Evolutionary conservation across 1,284 basidiomycete genomes (phyloP).

Genomic region (Leccinum subrobustum): DNA sequence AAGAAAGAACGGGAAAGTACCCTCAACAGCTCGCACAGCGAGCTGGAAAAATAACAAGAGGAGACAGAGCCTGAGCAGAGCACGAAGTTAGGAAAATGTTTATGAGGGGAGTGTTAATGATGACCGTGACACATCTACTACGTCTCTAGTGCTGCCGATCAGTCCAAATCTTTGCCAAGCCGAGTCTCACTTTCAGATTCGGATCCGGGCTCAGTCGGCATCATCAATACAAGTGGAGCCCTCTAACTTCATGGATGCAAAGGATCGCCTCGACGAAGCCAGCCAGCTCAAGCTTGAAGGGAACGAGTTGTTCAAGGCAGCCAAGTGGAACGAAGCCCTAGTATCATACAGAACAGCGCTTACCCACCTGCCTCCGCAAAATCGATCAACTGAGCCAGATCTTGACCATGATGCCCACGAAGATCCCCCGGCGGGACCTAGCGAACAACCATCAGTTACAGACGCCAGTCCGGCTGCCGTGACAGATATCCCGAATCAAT

Average conservation of each 20-base stretch:
- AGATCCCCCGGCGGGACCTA: constrained; percentile 12
- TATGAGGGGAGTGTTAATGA: not conserved
- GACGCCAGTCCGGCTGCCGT: constrained; percentile 1
- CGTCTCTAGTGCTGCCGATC: not conserved
- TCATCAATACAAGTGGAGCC: not conserved
- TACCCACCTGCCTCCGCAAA: constrained; percentile 52
- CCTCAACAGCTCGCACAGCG: constrained; percentile 11
- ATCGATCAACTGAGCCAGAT: constrained; percentile 16
- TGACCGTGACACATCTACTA: not conserved
- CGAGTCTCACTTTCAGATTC: not conserved
- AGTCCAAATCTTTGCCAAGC: not conserved
- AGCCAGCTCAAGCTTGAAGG: constrained; percentile 62
- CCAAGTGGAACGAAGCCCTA: constrained; percentile 65
- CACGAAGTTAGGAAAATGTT: not conserved
- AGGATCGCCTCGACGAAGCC: constrained; percentile 50
- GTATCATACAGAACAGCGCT: constrained; percentile 61
- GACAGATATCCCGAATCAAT: constrained; percentile 19
- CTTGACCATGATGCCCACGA: constrained; percentile 8
- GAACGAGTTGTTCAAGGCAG: constrained; percentile 49
- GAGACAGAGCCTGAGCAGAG: not conserved
- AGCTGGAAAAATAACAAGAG: not conserved
- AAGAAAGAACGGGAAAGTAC: not conserved
- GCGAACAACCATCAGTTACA: constrained; percentile 20
- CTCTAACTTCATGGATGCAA: constrained; percentile 10
- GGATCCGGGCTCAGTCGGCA: not conserved